Conservation (phyloP, 495 filamentous ascomycete genomes). For the Halenospora varia region DNA sequence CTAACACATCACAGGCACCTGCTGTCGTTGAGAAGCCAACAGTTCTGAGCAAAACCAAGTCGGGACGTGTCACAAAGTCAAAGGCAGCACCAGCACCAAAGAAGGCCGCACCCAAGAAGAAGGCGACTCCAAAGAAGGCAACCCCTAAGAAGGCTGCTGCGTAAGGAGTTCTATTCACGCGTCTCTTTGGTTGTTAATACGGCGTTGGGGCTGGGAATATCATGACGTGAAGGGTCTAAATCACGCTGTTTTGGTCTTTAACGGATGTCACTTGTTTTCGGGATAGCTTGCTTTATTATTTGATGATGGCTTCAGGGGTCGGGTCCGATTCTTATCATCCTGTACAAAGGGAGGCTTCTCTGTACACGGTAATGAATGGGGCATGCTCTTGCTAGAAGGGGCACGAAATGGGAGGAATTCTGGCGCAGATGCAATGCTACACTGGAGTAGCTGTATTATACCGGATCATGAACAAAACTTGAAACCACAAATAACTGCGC, state of each 20-base stretch:
- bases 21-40: conserved; percentile 66
- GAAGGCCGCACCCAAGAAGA: conserved; percentile 47
- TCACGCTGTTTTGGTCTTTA: neutral
- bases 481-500: neutral
- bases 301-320: neutral
- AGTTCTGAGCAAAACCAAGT: conserved; percentile 72
- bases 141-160: conserved; percentile 14
- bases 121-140: conserved; percentile 49
- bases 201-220: conserved; percentile 7
- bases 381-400: neutral
- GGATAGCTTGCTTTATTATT: conserved; percentile 4
- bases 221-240: neutral
- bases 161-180: neutral
- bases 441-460: neutral
- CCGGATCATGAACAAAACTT: conserved; percentile 3
- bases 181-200: neutral
- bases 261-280: neutral
- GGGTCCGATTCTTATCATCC: neutral
- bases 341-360: neutral
- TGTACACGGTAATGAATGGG: neutral
- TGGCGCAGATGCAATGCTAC: neutral
- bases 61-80: conserved; percentile 74
- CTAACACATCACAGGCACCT: conserved; percentile 34
- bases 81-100: conserved; percentile 44
- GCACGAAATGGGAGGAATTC: neutral